These are phyloP conservation scores for Corymbia citriodora DNA, from an alignment of 441 rosid species.

Conservation along the genomic window DNA sequence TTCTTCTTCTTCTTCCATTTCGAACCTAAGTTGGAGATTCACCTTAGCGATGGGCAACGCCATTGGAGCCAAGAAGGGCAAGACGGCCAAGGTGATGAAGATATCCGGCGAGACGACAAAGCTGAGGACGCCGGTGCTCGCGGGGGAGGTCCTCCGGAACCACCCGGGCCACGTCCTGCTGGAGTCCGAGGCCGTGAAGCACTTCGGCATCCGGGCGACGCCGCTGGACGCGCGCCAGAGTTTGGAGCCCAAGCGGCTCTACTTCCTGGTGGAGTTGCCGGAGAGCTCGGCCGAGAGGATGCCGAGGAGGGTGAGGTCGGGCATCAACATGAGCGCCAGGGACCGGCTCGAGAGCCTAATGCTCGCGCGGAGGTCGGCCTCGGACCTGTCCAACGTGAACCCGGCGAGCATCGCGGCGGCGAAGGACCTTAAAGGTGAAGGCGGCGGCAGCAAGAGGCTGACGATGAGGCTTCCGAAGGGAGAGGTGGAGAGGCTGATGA, in stretches of 20 bases:
- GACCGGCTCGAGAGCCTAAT: slow-evolving; percentile 81
- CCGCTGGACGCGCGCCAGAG: slow-evolving; percentile 49
- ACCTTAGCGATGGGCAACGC: slow-evolving; percentile 61
- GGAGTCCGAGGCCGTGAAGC: slow-evolving; percentile 82
- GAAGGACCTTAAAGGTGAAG: neutral
- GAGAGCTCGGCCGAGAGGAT: slow-evolving; percentile 23
- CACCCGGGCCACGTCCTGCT: slow-evolving; percentile 65
- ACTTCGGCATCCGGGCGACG: slow-evolving; percentile 71
- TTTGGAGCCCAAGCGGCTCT: slow-evolving; percentile 63
- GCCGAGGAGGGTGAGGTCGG: slow-evolving; percentile 75
- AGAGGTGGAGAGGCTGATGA: slow-evolving; percentile 57
- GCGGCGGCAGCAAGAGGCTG: slow-evolving; percentile 33
- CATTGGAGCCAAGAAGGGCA: slow-evolving; percentile 44
- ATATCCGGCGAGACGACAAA: slow-evolving; percentile 76
- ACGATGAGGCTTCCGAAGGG: slow-evolving; percentile 64
- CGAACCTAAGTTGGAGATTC: neutral
- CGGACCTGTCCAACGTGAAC: slow-evolving; percentile 58
- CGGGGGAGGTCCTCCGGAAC: slow-evolving; percentile 53
- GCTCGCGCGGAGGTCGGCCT: slow-evolving; percentile 70
- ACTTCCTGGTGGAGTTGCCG: slow-evolving; percentile 78
- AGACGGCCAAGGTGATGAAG: slow-evolving; percentile 67
- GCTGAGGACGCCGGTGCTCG: slow-evolving; percentile 76
- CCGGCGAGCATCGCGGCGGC: neutral
- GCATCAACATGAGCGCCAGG: slow-evolving; percentile 68
- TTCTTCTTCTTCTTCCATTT: neutral